Evolutionary conservation across 202 grass and related monocot genomes (phyloP), one percentile per base, ranked within the genome.

Genomic region (Carex arenaria): DNA sequence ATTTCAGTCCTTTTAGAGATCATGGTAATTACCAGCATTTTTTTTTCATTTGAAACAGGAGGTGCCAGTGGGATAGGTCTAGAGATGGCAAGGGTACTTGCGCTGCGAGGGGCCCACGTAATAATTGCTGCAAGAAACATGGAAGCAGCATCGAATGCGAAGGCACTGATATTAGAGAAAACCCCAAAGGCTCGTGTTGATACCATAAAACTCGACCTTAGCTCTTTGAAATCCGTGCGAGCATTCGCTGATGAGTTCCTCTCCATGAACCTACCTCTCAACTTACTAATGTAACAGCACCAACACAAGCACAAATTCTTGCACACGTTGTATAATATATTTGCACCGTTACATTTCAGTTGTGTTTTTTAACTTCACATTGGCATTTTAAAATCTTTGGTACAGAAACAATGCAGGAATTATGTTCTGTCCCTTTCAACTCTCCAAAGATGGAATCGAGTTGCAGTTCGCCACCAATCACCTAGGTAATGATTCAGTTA

Each of bases 361-460:
- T 85, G 61, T 81, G 49, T 45, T 45, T 18, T 40, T 38, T 36
- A 53, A 5, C 17, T 64, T 78, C 36, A 84, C 14, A 47, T 82
- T 23, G 23, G 3, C 19, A 67, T 65, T 88, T 10, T 5, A 76
- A 67, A 32, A 23, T 87, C 49, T 87, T 45, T 81, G 82, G 28
- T 90, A 56, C 86, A 99, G 96, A 91, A 99, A 99, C 80, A 99
- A 99, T 80, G 93, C 96, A 59, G 96, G 96, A 64, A 89, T 99
- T 19, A 99, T 99, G 96, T 96, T 99, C 70, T 99, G 96, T 78
- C 96, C 96, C 53, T 96, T 91, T 85, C 81, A 89, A 88, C 88
- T 99, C 83, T 99, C 96, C 78, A 83, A 88, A 83, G 96, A 96
- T 87, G 93, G 93, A 61, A 81, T 99, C 6, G 96, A 99, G 59